Base-by-base conservation (phyloP, 345 rosid genomes). In the Moringa oleifera region DNA sequence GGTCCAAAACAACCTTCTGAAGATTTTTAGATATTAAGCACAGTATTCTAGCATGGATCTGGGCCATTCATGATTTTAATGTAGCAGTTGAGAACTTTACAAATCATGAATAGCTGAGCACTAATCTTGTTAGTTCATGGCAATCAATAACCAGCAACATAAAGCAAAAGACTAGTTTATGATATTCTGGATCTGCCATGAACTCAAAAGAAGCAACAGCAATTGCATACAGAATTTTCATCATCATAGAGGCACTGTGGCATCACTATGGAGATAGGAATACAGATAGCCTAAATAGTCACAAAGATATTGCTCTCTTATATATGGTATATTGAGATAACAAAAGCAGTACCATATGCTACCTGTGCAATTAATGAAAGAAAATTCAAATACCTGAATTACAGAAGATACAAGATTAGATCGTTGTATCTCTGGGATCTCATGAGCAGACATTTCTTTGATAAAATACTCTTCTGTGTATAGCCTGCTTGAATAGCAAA, bases 351-450 rank as follows among this genome's bases (percentile, higher is more conserved):
- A 41, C 1, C 47, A 41, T 41, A 41, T 21, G 22, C 61, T 65
- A 58, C 51, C 18, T 25, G 28, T 37, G 64, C 18, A 53, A 33
- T 33, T 59, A 62, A 68, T 23, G 41, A 62, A 67, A 76, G 49
- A 23, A 72, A 64, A 65, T 51, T 46, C 11, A 20, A 71, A 69
- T 70, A 83, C 98, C 94, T 93, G 97, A 69, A 94, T 90, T 46
- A 94, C 85, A 53, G 89, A 80, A 53, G 97, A 85, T 68, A 88
- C 92, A 61, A 94, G 96, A 68, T 82, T 90, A 71, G 99, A 90
- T 68, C 99, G 81, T 73, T 94, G 89, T 63, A 94, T 94, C 84
- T 94, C 99, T 0, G 97, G 99, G 66, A 90, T 88, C 52, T 93
- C 99, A 75, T 83, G 85, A 23, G 73, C 73, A 65, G 95, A 66